Conservation (phyloP, 768 basidiomycete genomes). For the Pleurotus tuber-regium region DNA sequence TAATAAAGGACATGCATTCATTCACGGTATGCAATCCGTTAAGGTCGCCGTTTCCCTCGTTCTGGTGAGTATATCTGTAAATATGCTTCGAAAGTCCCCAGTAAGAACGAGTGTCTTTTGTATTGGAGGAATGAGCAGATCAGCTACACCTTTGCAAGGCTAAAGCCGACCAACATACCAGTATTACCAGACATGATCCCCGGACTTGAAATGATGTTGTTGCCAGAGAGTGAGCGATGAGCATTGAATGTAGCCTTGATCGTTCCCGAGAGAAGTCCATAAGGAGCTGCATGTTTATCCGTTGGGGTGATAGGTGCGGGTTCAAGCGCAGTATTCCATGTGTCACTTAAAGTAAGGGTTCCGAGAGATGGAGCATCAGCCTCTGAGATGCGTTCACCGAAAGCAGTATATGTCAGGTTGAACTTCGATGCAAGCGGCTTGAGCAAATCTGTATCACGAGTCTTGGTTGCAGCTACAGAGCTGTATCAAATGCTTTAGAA, state of each 20-base stretch:
- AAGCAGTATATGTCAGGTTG: constrained; percentile 60
- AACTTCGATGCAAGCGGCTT: constrained; percentile 44
- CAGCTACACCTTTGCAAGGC: too few species aligned
- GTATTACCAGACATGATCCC: constrained; percentile 62
- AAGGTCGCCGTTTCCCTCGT: constrained; percentile 31
- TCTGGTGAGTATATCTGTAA: constrained; percentile 62
- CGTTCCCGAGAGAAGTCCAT: constrained; percentile 55
- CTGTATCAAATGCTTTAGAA: constrained; percentile 23
- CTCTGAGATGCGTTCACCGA: constrained; percentile 41
- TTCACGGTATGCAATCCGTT: constrained; percentile 67
- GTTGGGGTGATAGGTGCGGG: constrained; percentile 66
- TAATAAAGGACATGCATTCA: constrained; percentile 47
- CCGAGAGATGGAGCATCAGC: constrained; percentile 36
- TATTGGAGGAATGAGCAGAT: too few species aligned
- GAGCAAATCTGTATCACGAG: constrained; percentile 44
- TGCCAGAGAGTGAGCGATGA: constrained; percentile 35
- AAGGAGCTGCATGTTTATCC: constrained; percentile 41
- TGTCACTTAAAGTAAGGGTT: constrained; percentile 48
- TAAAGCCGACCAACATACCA: too few species aligned
- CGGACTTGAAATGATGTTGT: constrained; percentile 45
- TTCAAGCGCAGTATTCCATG: constrained; percentile 49
- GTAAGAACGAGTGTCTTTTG: constrained; percentile 62
- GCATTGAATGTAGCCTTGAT: constrained; percentile 61
- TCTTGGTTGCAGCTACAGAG: constrained; percentile 43
- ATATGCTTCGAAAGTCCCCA: constrained; percentile 60